phyloP scores from a whole-genome alignment of 352 stramenopile genomes.

The Pythium folliculosum region DNA sequence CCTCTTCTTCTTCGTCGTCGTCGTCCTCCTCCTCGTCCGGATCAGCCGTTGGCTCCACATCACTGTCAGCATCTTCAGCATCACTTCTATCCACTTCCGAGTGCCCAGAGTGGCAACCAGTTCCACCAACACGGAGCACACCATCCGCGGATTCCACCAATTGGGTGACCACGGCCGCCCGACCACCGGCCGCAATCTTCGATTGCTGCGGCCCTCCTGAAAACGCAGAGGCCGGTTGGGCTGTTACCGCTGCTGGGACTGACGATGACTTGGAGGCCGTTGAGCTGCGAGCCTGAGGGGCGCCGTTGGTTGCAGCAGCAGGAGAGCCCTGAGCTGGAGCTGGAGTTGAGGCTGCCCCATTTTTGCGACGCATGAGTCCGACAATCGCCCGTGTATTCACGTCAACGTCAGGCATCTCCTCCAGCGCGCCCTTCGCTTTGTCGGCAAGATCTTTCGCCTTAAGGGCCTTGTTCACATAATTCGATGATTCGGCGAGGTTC shows the following conservation, averaged over 20 bases:
- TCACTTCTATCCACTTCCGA: slow-evolving; percentile 6
- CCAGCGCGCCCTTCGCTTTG: slow-evolving; percentile 15
- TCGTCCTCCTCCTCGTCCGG: slow-evolving; percentile 24
- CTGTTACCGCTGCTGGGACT: neutral
- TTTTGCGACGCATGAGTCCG: slow-evolving; percentile 2
- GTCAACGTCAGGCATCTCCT: slow-evolving; percentile 15
- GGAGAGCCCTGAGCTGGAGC: neutral
- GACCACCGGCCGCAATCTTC: neutral
- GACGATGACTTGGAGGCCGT: too few relatives aligned
- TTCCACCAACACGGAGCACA: neutral
- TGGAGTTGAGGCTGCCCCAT: neutral
- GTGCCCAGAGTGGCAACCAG: slow-evolving; percentile 18
- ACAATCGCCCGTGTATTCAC: slow-evolving; percentile 19
- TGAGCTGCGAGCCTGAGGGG: neutral
- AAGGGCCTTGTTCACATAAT: slow-evolving; percentile 28
- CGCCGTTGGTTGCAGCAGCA: neutral
- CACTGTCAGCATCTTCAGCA: slow-evolving; percentile 17
- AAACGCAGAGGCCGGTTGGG: neutral
- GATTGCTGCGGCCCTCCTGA: neutral
- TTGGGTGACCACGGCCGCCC: neutral
- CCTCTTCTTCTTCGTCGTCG: slow-evolving; percentile 25
- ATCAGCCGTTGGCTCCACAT: slow-evolving; percentile 22
- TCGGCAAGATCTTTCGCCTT: slow-evolving; percentile 21
- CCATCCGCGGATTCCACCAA: neutral
- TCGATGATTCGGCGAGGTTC: slow-evolving; percentile 30